A percentile compares a stretch with the other conserved stretches of the same genome.
Evolutionary conservation across 2,329 filamentous ascomycete genomes (phyloP).

Genomic region (Sporothrix pseudoabietina): DNA sequence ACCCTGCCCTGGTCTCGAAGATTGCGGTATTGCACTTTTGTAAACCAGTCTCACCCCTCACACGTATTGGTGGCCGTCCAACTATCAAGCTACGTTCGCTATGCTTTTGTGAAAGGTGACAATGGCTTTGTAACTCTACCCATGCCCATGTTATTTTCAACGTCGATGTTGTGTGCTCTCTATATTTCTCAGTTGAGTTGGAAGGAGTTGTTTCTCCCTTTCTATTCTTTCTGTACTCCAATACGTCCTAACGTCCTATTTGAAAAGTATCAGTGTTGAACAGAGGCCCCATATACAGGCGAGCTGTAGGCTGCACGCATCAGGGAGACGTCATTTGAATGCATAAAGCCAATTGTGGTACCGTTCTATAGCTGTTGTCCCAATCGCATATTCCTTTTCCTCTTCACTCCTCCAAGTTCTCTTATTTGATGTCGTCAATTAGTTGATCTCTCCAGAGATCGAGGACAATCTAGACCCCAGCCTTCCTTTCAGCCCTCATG

Average conservation of each 20-base stretch:
- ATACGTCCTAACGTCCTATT: not conserved
- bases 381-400: not conserved
- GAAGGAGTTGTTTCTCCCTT: not conserved
- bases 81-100: not conserved
- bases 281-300: not conserved
- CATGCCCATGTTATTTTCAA: not conserved
- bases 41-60: not conserved
- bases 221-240: not conserved
- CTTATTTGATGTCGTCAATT: not conserved
- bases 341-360: not conserved
- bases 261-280: not conserved
- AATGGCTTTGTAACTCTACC: not conserved
- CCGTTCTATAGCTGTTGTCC: not conserved
- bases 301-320: not conserved
- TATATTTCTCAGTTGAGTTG: not conserved
- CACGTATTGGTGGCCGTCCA: not conserved
- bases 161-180: not conserved
- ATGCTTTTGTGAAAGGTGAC: not conserved
- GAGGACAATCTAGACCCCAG: not conserved
- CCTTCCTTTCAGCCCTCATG: not conserved
- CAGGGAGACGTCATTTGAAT: constrained; percentile 4
- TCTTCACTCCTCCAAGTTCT: not conserved
- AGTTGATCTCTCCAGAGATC: not conserved
- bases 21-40: not conserved
- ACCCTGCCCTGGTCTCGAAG: not conserved